These are phyloP conservation scores for Botrytis porri DNA, from an alignment of 2,329 filamentous ascomycete genomes.

Conservation along the genomic window DNA sequence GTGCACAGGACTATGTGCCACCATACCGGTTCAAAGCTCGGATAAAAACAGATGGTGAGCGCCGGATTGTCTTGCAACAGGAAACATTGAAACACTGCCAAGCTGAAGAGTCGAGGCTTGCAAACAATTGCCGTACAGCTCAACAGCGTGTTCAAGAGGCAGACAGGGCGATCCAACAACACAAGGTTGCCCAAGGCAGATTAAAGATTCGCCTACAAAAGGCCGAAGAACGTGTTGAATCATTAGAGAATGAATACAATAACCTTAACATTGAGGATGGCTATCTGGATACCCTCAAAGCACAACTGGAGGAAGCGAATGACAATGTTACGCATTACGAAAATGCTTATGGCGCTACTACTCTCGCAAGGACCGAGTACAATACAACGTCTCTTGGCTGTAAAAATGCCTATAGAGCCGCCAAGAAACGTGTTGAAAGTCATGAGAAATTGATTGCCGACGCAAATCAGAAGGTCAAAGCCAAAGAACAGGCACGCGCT, in stretches of 20 bases:
- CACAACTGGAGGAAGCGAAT: conserved; percentile 53
- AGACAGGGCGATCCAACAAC: conserved; percentile 48
- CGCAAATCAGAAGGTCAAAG: conserved; percentile 51
- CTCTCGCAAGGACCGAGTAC: conserved; percentile 48
- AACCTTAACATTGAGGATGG: conserved; percentile 66
- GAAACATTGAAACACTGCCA: conserved; percentile 53
- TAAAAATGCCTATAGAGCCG: conserved; percentile 42
- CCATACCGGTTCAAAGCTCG: conserved; percentile 47
- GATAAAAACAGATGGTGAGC: conserved; percentile 76
- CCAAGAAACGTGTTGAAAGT: conserved; percentile 40
- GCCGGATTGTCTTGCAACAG: conserved; percentile 56
- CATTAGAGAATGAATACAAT: conserved; percentile 59
- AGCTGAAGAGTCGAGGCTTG: conserved; percentile 52
- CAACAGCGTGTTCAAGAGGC: conserved; percentile 48
- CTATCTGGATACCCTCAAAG: conserved; percentile 56
- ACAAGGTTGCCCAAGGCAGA: conserved; percentile 46
- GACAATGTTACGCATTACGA: conserved; percentile 49
- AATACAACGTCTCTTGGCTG: conserved; percentile 40
- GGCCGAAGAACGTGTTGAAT: conserved; percentile 57
- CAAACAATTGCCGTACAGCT: conserved; percentile 36
- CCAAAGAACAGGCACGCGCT: conserved; percentile 48
- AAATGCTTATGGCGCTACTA: conserved; percentile 53
- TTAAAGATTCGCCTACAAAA: conserved; percentile 56
- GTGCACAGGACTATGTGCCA: conserved; percentile 50
- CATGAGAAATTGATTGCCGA: conserved; percentile 50